Evolutionary conservation across 2,329 filamentous ascomycete species (phyloP), one percentile per base, ranked within the genome.

Genomic region (Colletotrichum tofieldiae): DNA sequence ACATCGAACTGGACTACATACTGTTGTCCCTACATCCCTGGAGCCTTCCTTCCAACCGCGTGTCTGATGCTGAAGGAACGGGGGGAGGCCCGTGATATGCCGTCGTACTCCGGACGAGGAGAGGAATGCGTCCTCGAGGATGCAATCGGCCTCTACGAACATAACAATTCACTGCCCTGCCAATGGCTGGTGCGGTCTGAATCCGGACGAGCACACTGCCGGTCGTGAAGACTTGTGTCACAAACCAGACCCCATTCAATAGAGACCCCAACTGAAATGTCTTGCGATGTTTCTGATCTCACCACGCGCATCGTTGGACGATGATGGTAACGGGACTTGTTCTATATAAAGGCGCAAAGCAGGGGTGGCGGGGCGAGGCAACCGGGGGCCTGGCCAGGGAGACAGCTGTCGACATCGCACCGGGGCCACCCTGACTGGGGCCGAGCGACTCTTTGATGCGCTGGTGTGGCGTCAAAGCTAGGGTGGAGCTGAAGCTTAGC

Each of bases 401-500:
- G 69, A 72, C 65, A 72, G 65, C 65, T 59, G 59, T 59, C 65
- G 58, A 56, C 52, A 62, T 45, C 60, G n/a, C 64, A 68, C 59
- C 51, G 52, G 69, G 52, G 58, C 29, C 59, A 63, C 58, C 59
- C 65, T 72, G 59, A 71, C 54, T 26, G 39, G 49, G 54, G 61
- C 45, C 63, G 70, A 59, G 70, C 65, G 43, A 39, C 68, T 62
- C 60, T 64, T 47, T 70, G 65, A 70, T 72, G 66, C 70, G 70
- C 49, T 72, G 65, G 66, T 72, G 70, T 72, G 70, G 70, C 70
- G 70, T 72, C 70, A 72, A 73, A 71, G 71, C 67, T 71, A 71
- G 55, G 58, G 71, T 73, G 71, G 71, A 73, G 71, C 71, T 73
- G 61, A 58, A 73, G 72, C 64, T 73, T 72, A 72, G 72, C 72